These are phyloP conservation scores for Hymenoscyphus salicellus DNA, from an alignment of 2,329 filamentous ascomycete species.

Conservation along the genomic window DNA sequence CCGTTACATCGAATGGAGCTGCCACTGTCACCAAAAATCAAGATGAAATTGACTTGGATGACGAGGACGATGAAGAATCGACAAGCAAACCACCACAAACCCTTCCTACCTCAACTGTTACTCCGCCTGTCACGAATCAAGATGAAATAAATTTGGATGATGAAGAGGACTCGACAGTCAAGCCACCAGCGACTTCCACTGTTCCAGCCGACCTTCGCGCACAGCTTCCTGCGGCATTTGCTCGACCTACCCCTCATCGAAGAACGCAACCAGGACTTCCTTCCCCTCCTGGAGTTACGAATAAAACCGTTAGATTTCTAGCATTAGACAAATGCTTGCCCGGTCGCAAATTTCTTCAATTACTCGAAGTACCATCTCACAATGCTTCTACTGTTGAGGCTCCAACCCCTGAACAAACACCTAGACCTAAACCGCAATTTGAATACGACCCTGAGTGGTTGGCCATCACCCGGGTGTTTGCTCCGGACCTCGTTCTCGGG, in stretches of 20 bases:
- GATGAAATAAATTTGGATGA: constrained; percentile 17
- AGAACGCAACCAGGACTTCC: constrained; percentile 54
- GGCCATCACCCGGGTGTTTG: constrained; percentile 82
- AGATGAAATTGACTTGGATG: constrained; percentile 62
- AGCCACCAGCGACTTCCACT: constrained; percentile 14
- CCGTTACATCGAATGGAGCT: constrained; percentile 6
- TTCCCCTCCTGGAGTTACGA: constrained; percentile 69
- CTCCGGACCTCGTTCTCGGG: constrained; percentile 61
- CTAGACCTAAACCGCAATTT: constrained; percentile 28
- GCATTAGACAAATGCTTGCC: constrained; percentile 89
- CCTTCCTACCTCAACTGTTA: background rate
- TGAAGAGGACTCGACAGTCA: background rate
- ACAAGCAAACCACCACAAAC: constrained; percentile 22
- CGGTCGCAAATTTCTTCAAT: constrained; percentile 75
- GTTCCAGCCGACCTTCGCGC: constrained; percentile 65
- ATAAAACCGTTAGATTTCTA: constrained; percentile 78
- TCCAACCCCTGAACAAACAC: constrained; percentile 12
- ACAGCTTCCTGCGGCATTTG: constrained; percentile 75
- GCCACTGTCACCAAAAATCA: constrained; percentile 8
- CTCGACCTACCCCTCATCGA: constrained; percentile 41
- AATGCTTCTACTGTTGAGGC: constrained; percentile 24
- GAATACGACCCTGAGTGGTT: constrained; percentile 92
- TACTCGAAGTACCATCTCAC: constrained; percentile 60
- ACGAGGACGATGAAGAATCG: constrained; percentile 26
- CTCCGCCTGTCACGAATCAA: constrained; percentile 6